Conservation (phyloP, 1,139 yeast genomes). For the Magnusiomyces tetraspermus region DNA sequence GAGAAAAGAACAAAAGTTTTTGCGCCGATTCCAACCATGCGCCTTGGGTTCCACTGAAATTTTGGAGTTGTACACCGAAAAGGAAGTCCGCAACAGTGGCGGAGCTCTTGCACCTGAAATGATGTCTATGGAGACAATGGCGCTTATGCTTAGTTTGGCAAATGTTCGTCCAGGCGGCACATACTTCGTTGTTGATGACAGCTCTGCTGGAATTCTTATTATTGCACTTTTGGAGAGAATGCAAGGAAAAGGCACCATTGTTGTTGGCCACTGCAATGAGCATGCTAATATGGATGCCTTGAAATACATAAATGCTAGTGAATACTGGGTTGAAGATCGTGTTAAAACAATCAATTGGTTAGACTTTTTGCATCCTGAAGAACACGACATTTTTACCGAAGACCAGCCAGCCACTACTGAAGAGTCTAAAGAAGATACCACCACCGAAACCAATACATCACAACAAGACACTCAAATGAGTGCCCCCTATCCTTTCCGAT, state of each 20-base stretch:
- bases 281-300: slow-evolving; percentile 74
- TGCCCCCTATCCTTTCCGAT: slow-evolving; percentile 30
- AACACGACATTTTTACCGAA: slow-evolving; percentile 43
- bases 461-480: neutral
- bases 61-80: slow-evolving; percentile 61
- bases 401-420: slow-evolving; percentile 33
- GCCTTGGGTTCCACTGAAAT: slow-evolving; percentile 69
- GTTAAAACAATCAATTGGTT: slow-evolving; percentile 67
- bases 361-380: slow-evolving; percentile 73
- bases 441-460: neutral
- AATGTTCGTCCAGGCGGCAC: slow-evolving; percentile 85
- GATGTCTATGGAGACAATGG: slow-evolving; percentile 75
- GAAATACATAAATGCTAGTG: slow-evolving; percentile 49
- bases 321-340: slow-evolving; percentile 43
- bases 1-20: slow-evolving; percentile 79
- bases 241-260: slow-evolving; percentile 71
- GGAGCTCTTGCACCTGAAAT: slow-evolving; percentile 51
- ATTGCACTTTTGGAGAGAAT: slow-evolving; percentile 84
- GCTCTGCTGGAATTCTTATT: slow-evolving; percentile 66
- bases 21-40: slow-evolving; percentile 75
- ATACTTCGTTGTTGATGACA: slow-evolving; percentile 81
- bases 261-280: slow-evolving; percentile 82
- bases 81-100: slow-evolving; percentile 40
- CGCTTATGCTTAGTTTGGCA: slow-evolving; percentile 63
- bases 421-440: neutral